A percentile compares a stretch with the other conserved stretches of the same genome.
Evolutionary conservation across 179 eudicot species (phyloP).

Genomic region (Silene vulgaris): DNA sequence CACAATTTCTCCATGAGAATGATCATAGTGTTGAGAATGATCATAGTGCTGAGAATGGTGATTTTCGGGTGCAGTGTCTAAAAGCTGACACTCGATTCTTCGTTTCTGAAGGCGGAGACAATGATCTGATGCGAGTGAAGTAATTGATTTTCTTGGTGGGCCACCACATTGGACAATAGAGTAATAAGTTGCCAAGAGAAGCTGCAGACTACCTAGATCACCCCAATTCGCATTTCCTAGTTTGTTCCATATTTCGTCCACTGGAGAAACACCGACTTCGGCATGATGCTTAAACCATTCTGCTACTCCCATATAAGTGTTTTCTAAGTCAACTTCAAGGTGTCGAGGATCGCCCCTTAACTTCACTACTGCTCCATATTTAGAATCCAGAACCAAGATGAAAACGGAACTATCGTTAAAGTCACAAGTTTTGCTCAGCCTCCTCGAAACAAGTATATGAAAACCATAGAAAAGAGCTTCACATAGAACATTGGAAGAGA

Average conservation of each 20-base stretch:
- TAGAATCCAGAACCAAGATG: slow-evolving; percentile 66
- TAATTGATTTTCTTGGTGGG: slow-evolving; percentile 63
- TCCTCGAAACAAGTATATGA: slow-evolving; percentile 65
- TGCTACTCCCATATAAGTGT: slow-evolving; percentile 50
- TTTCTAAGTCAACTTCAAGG: slow-evolving; percentile 45
- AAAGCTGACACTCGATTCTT: slow-evolving; percentile 50
- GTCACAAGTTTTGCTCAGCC: slow-evolving; percentile 42
- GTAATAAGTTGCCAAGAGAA: slow-evolving; percentile 60
- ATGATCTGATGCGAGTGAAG: slow-evolving; percentile 64
- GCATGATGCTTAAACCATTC: slow-evolving; percentile 69
- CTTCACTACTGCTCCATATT: slow-evolving; percentile 66
- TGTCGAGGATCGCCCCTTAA: slow-evolving; percentile 57
- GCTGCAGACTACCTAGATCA: slow-evolving; percentile 66
- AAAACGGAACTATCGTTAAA: slow-evolving; percentile 43
- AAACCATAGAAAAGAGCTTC: slow-evolving; percentile 73
- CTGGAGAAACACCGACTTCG: slow-evolving; percentile 54
- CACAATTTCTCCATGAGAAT: slow-evolving; percentile 51
- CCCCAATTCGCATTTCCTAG: slow-evolving; percentile 90
- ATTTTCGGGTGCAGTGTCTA: slow-evolving; percentile 35
- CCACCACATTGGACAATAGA: slow-evolving; percentile 67
- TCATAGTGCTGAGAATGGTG: slow-evolving; percentile 33
- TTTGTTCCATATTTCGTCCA: slow-evolving; percentile 76
- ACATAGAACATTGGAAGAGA: slow-evolving; percentile 52
- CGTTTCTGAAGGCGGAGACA: slow-evolving; percentile 74
- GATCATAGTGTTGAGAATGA: slow-evolving; percentile 27